phyloP scores from a whole-genome alignment of 2,329 filamentous ascomycete species.

The Exophiala lecanii-corni region DNA sequence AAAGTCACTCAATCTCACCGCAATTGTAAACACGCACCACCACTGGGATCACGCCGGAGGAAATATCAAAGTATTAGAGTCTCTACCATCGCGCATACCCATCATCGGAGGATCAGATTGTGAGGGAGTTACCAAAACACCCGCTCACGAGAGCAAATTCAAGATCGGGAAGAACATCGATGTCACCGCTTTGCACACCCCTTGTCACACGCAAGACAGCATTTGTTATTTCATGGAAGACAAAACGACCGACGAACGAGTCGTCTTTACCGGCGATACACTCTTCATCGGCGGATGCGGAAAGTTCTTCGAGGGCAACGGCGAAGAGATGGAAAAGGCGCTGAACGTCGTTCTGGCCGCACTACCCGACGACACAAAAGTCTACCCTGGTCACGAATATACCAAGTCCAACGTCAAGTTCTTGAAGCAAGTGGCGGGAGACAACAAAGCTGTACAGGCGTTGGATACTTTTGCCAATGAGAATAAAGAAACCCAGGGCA shows the following conservation, averaged over 20 bases:
- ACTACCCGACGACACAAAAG: conserved; percentile 83
- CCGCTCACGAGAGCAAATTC: conserved; percentile 70
- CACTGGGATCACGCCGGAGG: conserved; percentile 94
- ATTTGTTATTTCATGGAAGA: conserved; percentile 94
- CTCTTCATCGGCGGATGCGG: conserved; percentile 94
- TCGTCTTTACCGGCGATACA: conserved; percentile 93
- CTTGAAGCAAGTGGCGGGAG: conserved; percentile 32
- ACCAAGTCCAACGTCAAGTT: conserved; percentile 97
- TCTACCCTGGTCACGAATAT: conserved; percentile 96
- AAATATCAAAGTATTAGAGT: conserved; percentile 68
- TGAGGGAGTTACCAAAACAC: conserved; percentile 71
- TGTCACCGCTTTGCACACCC: conserved; percentile 86
- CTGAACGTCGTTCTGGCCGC: conserved; percentile 77
- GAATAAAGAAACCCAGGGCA: conserved; percentile 86
- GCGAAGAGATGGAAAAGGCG: conserved; percentile 87
- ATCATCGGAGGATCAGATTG: conserved; percentile 89
- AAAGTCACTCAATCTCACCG: conserved; percentile 70
- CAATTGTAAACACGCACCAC: conserved; percentile 95
- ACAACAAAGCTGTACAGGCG: conserved; percentile 63
- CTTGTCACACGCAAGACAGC: conserved; percentile 96
- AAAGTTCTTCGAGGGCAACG: conserved; percentile 88
- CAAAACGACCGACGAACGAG: conserved; percentile 51
- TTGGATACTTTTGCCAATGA: conserved; percentile 70
- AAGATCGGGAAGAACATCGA: conserved; percentile 73
- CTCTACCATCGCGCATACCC: conserved; percentile 54